Conservation (phyloP, 768 basidiomycete species). For the Agaricus sinodeliciosus region DNA sequence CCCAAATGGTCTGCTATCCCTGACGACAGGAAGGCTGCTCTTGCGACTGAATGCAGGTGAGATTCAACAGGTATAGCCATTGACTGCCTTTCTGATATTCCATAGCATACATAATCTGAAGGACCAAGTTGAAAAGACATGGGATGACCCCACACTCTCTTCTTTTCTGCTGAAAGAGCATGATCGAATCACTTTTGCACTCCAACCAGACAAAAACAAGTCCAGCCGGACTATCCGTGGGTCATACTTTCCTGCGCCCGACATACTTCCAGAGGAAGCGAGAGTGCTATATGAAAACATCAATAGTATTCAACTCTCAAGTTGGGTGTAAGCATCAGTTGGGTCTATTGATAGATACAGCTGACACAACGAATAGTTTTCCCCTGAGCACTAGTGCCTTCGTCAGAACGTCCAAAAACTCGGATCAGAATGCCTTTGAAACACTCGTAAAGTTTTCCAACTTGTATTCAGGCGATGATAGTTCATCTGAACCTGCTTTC, state of each 20-base stretch:
- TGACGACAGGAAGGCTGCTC: slow-evolving; percentile 19
- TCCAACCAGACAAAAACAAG: slow-evolving; percentile 24
- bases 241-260: slow-evolving; percentile 26
- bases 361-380: not conserved
- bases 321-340: slow-evolving; percentile 50
- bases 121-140: slow-evolving; percentile 34
- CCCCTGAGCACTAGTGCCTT: slow-evolving; percentile 30
- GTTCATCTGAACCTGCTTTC: not conserved
- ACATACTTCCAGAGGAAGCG: slow-evolving; percentile 40
- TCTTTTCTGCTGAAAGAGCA: slow-evolving; percentile 50
- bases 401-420: slow-evolving; percentile 54
- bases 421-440: slow-evolving; percentile 57
- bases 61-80: slow-evolving; percentile 1
- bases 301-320: slow-evolving; percentile 43
- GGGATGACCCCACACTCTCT: slow-evolving; percentile 51
- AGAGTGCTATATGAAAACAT: slow-evolving; percentile 41
- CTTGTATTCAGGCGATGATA: not conserved
- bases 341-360: not conserved
- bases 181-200: slow-evolving; percentile 33
- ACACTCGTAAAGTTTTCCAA: slow-evolving; percentile 26
- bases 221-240: slow-evolving; percentile 26
- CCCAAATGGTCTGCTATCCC: slow-evolving; percentile 13
- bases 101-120: slow-evolving; percentile 49
- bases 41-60: slow-evolving; percentile 40
- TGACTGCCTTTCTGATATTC: not conserved